These are phyloP conservation scores for Rauvolfia tetraphylla DNA, from an alignment of 257 asterid genomes.

Conservation along the genomic window DNA sequence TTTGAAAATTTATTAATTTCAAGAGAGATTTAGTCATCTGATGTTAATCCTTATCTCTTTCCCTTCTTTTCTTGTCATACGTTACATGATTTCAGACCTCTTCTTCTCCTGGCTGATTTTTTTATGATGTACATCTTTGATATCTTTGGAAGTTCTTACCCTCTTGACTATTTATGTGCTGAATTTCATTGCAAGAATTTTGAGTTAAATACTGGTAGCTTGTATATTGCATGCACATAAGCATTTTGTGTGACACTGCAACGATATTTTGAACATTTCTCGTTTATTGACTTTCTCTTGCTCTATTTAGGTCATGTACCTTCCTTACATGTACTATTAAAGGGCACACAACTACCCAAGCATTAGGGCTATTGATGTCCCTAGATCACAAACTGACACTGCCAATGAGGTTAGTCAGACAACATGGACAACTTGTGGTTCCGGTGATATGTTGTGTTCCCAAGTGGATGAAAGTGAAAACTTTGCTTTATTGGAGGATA, in stretches of 20 bases:
- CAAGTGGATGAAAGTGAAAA: slow-evolving; percentile 63
- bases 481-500: slow-evolving; percentile 90
- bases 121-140: background rate
- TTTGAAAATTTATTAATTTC: background rate
- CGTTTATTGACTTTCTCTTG: background rate
- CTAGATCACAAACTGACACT: slow-evolving; percentile 32
- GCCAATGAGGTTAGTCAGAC: slow-evolving; percentile 43
- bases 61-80: background rate
- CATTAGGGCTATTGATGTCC: slow-evolving; percentile 42
- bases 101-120: background rate
- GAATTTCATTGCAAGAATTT: background rate
- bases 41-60: background rate
- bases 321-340: slow-evolving; percentile 65
- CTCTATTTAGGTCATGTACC: slow-evolving; percentile 50
- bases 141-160: background rate
- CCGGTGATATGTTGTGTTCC: slow-evolving; percentile 64
- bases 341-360: slow-evolving; percentile 67
- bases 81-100: background rate
- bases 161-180: background rate
- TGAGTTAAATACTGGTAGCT: background rate
- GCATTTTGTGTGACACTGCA: background rate
- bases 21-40: background rate
- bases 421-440: slow-evolving; percentile 54
- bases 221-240: background rate
- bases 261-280: background rate